phyloP scores from a whole-genome alignment of 169 alveolate species.

The Eimeria necatrix region DNA sequence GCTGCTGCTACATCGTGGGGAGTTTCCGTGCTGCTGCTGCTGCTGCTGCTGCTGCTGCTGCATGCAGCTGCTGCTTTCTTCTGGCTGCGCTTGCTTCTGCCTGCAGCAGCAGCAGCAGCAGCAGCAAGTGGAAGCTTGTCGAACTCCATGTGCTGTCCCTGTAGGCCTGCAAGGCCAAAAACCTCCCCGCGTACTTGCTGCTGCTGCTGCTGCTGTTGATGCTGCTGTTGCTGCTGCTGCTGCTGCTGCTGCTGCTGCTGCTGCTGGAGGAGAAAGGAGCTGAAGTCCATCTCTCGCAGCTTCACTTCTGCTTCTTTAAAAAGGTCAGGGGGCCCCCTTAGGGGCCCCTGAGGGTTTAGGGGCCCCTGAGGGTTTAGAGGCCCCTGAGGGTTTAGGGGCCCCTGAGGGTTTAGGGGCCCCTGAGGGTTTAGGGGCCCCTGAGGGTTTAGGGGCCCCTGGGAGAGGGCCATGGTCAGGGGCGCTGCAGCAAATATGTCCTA shows the following conservation, averaged over 20 bases:
- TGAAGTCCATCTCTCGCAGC: background rate
- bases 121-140: slow-evolving; percentile 15
- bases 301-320: slow-evolving; percentile 23
- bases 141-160: slow-evolving; percentile 11
- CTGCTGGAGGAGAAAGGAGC: background rate
- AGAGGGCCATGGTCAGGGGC: no score
- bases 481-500: no score
- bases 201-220: background rate
- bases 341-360: background rate
- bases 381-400: background rate
- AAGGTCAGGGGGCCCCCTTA: background rate
- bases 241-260: slow-evolving; percentile 39
- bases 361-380: background rate
- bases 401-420: background rate
- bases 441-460: background rate
- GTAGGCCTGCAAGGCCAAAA: slow-evolving; percentile 17
- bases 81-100: background rate
- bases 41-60: slow-evolving; percentile 4
- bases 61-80: background rate
- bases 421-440: background rate
- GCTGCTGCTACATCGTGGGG: background rate
- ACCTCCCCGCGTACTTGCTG: background rate
- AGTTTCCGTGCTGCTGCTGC: background rate
- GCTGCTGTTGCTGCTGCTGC: background rate
- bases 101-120: slow-evolving; percentile 46